Percentiles rank a stretch among this genome's conserved stretches.
phyloP scores from a whole-genome alignment of 73 alveolate genomes.

The Paramecium tetraurelia region DNA sequence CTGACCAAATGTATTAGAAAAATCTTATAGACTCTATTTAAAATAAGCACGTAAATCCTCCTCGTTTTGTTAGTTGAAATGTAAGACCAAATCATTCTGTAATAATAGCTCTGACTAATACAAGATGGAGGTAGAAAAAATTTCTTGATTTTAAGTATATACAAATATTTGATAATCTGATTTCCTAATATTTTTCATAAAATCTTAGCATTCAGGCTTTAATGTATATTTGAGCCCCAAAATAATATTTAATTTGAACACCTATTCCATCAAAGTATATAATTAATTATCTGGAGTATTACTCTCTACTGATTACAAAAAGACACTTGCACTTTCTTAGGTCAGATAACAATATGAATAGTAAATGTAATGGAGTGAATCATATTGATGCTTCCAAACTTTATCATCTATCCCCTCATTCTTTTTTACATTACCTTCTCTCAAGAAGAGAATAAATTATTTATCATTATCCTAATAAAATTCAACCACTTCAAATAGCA shows the following conservation, averaged over 20 bases:
- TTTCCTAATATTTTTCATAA: neutral
- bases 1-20: neutral
- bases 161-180: neutral
- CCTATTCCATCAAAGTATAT: neutral
- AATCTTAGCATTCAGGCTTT: neutral
- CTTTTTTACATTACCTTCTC: neutral
- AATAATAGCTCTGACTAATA: neutral
- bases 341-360: neutral
- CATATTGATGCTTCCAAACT: neutral
- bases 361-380: neutral
- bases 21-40: neutral
- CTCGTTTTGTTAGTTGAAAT: neutral
- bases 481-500: neutral
- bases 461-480: neutral
- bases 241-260: neutral
- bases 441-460: neutral
- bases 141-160: neutral
- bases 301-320: neutral
- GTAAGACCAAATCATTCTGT: neutral
- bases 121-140: neutral
- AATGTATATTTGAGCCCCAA: neutral
- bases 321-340: neutral
- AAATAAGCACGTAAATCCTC: constrained; percentile 13
- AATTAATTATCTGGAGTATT: neutral
- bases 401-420: neutral